Conservation (phyloP, 1,139 yeast genomes). For the Arxiozyma bovina region DNA sequence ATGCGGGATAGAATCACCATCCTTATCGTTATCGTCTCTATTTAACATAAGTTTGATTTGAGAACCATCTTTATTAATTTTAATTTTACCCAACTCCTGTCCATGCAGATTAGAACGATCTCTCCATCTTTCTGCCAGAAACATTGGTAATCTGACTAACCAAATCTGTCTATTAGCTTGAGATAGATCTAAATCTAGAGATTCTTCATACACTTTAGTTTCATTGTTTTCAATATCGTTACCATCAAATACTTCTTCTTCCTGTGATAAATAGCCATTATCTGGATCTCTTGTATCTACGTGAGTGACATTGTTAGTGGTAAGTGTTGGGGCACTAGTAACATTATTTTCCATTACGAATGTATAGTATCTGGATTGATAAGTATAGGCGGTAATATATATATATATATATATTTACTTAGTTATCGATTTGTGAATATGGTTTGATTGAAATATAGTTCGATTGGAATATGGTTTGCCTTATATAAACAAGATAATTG, state of each 20-base stretch:
- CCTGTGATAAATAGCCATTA: constrained; percentile 35
- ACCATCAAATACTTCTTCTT: constrained; percentile 37
- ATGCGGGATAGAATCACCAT: constrained; percentile 53
- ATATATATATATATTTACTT: too few species aligned
- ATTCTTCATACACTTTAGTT: constrained; percentile 39
- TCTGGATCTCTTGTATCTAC: constrained; percentile 17
- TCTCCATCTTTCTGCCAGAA: constrained; percentile 76
- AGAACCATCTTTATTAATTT: constrained; percentile 47
- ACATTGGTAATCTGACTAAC: constrained; percentile 85
- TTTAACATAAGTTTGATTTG: constrained; percentile 53
- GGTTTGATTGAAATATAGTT: too few species aligned
- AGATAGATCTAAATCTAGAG: constrained; percentile 52
- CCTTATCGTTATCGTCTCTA: constrained; percentile 32
- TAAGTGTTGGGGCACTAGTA: background rate
- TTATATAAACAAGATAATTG: too few species aligned
- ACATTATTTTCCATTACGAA: background rate
- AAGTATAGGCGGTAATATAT: background rate
- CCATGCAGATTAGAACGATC: constrained; percentile 56
- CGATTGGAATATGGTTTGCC: background rate
- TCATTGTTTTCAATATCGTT: constrained; percentile 34
- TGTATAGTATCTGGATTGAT: background rate
- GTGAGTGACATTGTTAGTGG: background rate
- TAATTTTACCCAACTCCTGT: constrained; percentile 71
- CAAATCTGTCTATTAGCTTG: constrained; percentile 64
- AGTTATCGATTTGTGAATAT: background rate